Base-by-base conservation (phyloP, 495 filamentous ascomycete species). In the Physcia stellaris region DNA sequence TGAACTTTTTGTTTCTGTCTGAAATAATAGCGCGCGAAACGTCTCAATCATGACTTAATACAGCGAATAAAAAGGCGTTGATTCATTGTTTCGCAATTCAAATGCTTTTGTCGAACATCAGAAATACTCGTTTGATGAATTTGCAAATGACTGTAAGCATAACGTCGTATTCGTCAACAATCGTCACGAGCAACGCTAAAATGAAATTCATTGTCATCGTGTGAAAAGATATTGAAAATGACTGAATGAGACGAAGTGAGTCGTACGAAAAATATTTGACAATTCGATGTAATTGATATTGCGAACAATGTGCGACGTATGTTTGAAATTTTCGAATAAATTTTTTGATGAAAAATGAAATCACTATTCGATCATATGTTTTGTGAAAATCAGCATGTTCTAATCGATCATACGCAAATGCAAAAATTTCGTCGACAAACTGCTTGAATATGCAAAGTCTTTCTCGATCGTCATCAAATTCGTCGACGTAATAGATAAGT, bases 121-220 rank as follows among this genome's bases (percentile, higher is more conserved):
- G 16, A 1, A 23, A 15, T 2, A 43, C 12, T 2, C 12, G 11
- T 18, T 50, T 50, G 0, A 16, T 20, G 12, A 35, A 48, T 21
- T 50, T 50, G 19, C 32, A 10, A 0, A 26, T 50, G 0, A 48
- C 13, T 0, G 30, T 42, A 1, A 47, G 16, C 7, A 36, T 2
- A 2, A n/a, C 10, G 21, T 50, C 36, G 2, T 28, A 35, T 0
- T 20, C 9, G 10, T 40, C 31, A 9, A n/a, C 3, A 17, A 16
- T 0, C 12, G 33, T 36, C 2, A 6, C 12, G 12, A 13, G 43
- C 2, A 50, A 10, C 0, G 35, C 23, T 0, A 50, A 2, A 12
- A 50, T 38, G 24, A 50, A 50, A 18, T 50, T 26, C 0, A 50
- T 44, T 19, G 35, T 17, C 0, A 50, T 5, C 2, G 32, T 50